Base-by-base conservation (phyloP, 1,284 basidiomycete species). In the Cutaneotrichosporon spelunceum region DNA sequence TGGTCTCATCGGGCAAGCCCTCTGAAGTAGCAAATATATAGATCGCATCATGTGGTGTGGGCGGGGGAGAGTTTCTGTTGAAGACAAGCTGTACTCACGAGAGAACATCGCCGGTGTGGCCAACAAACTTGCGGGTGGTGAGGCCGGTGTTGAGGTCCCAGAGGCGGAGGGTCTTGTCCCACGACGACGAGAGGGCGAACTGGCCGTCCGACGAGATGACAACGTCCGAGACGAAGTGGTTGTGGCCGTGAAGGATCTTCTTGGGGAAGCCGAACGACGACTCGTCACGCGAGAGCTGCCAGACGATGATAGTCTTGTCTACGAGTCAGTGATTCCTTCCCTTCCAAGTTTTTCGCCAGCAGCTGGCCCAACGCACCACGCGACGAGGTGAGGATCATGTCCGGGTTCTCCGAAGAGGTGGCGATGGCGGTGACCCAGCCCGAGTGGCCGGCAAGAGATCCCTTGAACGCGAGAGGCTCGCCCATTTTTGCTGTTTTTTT, bases 261-360 rank as follows among this genome's bases (percentile, higher is more conserved):
- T 98, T 99, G 69, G 94, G 93, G 84, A 88, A 94, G 61, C 93
- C 93, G 79, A 93, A 94, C 54, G 77, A 74, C 60, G 86, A 83
- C 77, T 99, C 95, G 71, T 96, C 93, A 70, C 96, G 92, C 71
- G 93, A 95, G 76, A 99, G 85, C 81, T 94, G 90, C 96, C 96
- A 99, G 79, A 98, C 93, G 78, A 99, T 98, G 85, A 99, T 91
- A 66, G 93, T 97, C 87, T 97, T 98, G 89, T 99, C 96, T 93
- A 53, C 59, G 62, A 39, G 60, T 64, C 53, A 74, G 73, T 30
- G 11, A 21, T 6, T 14, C 27, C 14, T 8, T 50, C 16, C 19
- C 23, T 39, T 29, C 42, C 27, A 44, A 53, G n/a, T 47, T 57
- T 57, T 42, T n/a, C n/a, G 48, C 29, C 29, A 27, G 21, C 10